These are phyloP conservation scores for Garcia nutans DNA, from an alignment of 345 rosid genomes.

Conservation along the genomic window DNA sequence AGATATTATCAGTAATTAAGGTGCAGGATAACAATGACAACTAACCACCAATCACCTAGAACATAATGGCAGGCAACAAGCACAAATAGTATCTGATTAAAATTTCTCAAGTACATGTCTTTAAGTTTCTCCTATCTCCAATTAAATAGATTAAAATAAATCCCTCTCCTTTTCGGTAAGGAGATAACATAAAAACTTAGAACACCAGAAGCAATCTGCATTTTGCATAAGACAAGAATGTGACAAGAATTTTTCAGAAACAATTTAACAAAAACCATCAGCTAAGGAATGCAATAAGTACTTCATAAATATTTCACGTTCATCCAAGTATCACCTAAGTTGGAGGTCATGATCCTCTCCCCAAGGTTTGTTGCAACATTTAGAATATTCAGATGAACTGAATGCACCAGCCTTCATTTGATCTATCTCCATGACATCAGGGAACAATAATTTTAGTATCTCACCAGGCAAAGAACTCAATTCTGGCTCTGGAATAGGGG, in stretches of 20 bases:
- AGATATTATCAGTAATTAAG: not conserved
- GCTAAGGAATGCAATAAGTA: slow-evolving; percentile 23
- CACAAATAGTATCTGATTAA: slow-evolving; percentile 6
- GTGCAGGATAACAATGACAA: not conserved
- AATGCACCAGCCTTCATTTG: slow-evolving; percentile 58
- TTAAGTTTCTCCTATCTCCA: not conserved
- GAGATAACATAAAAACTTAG: not conserved
- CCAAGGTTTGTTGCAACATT: slow-evolving; percentile 79
- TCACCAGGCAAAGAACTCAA: slow-evolving; percentile 71
- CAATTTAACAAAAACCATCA: not conserved
- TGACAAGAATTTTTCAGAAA: slow-evolving; percentile 16
- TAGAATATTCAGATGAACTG: slow-evolving; percentile 50
- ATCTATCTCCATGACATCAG: slow-evolving; percentile 87
- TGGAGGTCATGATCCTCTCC: slow-evolving; percentile 90
- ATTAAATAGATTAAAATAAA: slow-evolving; percentile 5
- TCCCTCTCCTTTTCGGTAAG: not conserved
- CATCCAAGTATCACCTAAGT: slow-evolving; percentile 69
- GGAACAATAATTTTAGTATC: slow-evolving; percentile 72
- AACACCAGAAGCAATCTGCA: not conserved
- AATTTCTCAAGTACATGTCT: not conserved
- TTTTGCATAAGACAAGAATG: slow-evolving; percentile 1
- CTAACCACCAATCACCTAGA: slow-evolving; percentile 5
- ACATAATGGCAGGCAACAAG: slow-evolving; percentile 6
- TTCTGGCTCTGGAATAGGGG: slow-evolving; percentile 95
- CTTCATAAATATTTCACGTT: slow-evolving; percentile 25